Base-by-base conservation (phyloP, 2,329 filamentous ascomycete genomes). In the Fonsecaea monophora region DNA sequence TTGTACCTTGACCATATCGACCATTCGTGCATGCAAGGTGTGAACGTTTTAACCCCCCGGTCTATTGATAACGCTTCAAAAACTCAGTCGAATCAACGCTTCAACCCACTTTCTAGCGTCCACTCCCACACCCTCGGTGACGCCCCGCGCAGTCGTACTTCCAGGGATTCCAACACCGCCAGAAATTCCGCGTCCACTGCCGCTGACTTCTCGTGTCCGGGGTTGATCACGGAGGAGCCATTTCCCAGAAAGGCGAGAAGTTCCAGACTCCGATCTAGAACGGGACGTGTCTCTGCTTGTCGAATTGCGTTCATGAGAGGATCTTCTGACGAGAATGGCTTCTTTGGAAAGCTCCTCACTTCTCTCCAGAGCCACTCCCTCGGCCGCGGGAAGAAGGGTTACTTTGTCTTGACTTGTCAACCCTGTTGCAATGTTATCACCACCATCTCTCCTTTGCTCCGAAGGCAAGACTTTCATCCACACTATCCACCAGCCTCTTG, bases 401-500 rank as follows among this genome's bases (percentile, higher is more conserved):
- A 12, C 48, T 21, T 4, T 21, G 30, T 64, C 53, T 21, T 66
- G 60, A 32, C 35, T 25, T 42, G 53, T 62, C 8, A 55, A 57
- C 32, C 60, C 67, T 15, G 63, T 57, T 53, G 48, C 25, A 25
- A 34, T 5, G n/a, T 37, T 40, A 40, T 54, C 53, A 15, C 32
- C 42, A 34, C 25, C 15, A 18, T 37, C 45, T 13, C 13, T 35
- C n/a, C 10, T 32, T 15, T 21, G 55, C 40, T 42, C 59, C 53
- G 12, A 66, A 37, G 2, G 75, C 72, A 15, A 30, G 15, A 67
- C 62, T 8, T 85, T 82, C 76, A 89, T 84, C 87, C 87, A 90
- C 25, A 89, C 84, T 1, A 90, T 82, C 87, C 87, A 90, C 87
- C 87, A 90, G 6, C 86, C 86, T n/a, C 87, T 82, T 53, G 78